phyloP scores from a whole-genome alignment of 78 protist species.

The Pelomyxa schiedti region DNA sequence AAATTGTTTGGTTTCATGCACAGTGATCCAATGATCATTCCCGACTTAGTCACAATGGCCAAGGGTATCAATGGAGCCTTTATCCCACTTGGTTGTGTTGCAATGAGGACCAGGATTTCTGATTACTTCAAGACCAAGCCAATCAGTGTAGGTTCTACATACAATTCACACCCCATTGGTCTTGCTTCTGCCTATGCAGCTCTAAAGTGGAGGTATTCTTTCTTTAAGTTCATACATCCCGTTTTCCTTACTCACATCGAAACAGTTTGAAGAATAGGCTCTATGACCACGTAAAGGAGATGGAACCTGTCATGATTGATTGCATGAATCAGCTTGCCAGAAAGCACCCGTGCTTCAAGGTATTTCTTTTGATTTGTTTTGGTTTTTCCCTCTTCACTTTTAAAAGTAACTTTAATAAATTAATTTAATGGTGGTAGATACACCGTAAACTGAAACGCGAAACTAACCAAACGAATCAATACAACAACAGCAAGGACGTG shows the following conservation, averaged over 20 bases:
- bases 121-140: constrained; percentile 18
- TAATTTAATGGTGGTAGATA: no score
- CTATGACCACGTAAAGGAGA: constrained; percentile 15
- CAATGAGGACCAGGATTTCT: constrained; percentile 29
- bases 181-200: constrained; percentile 49
- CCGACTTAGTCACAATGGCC: constrained; percentile 60
- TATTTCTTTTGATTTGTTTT: no score
- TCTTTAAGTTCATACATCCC: no score
- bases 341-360: constrained; percentile 30
- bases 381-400: no score
- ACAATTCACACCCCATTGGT: constrained; percentile 55
- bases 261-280: constrained; percentile 25
- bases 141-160: constrained; percentile 46
- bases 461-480: no score
- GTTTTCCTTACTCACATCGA: no score
- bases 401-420: no score
- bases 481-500: no score
- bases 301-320: constrained; percentile 31
- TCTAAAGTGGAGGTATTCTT: no score
- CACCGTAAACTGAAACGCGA: no score
- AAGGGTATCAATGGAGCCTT: constrained; percentile 58
- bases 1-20: constrained; percentile 53
- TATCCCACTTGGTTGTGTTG: constrained; percentile 46
- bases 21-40: constrained; percentile 22
- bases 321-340: constrained; percentile 10